Conservation (phyloP, 306 rosid genomes). For the Herpetospermum pedunculosum region DNA sequence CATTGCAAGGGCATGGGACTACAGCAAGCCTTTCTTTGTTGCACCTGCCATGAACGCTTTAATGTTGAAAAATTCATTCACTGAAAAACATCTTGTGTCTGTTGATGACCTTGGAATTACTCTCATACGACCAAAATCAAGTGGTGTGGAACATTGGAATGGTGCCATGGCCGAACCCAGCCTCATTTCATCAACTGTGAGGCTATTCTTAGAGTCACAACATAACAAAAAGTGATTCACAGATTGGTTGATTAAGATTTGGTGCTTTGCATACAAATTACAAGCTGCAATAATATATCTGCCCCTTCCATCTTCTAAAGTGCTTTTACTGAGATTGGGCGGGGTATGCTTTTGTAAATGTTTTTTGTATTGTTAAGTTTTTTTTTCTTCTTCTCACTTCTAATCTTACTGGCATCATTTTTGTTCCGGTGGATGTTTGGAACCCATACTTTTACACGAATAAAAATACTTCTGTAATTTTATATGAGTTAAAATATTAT, state of each 20-base stretch:
- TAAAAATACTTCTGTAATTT: neutral
- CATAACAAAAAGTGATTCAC: neutral
- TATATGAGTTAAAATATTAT: too few species aligned
- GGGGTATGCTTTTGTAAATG: neutral
- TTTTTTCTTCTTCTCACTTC: neutral
- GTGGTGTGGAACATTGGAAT: constrained; percentile 63
- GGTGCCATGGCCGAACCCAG: constrained; percentile 93
- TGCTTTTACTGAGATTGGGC: neutral
- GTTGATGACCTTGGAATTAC: constrained; percentile 59
- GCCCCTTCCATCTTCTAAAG: neutral
- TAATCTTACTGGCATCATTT: neutral
- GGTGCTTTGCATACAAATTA: neutral
- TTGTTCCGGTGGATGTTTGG: neutral
- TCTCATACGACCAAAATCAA: constrained; percentile 53
- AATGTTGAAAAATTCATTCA: constrained; percentile 63
- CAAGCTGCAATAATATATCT: neutral
- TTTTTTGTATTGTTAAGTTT: neutral
- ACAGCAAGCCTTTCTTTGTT: constrained; percentile 53
- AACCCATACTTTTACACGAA: neutral
- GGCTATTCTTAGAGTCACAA: constrained; percentile 47
- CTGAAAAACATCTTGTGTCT: constrained; percentile 39
- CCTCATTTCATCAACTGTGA: constrained; percentile 61
- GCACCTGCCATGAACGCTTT: constrained; percentile 71
- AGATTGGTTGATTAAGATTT: neutral
- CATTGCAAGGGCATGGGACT: constrained; percentile 76